Conservation (phyloP, 805 yeast genomes). For the Lipomyces orientalis region DNA sequence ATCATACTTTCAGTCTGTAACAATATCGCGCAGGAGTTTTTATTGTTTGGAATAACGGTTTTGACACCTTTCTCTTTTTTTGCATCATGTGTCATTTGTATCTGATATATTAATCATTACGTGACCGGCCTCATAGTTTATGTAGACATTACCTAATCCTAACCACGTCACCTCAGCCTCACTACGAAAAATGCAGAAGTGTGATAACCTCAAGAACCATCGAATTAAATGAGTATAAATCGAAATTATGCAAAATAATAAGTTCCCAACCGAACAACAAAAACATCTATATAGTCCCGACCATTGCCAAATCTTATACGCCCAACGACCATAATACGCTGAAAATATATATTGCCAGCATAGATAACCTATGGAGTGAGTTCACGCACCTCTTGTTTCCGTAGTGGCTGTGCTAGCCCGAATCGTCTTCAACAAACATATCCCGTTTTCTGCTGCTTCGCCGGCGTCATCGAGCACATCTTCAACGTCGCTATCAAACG, state of each 20-base stretch:
- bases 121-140: too few species aligned
- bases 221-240: too few species aligned
- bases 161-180: too few species aligned
- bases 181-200: too few species aligned
- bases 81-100: neutral
- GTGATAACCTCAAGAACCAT: too few species aligned
- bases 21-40: neutral
- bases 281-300: too few species aligned
- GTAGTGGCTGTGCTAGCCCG: neutral
- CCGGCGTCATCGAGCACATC: neutral
- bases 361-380: neutral
- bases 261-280: too few species aligned
- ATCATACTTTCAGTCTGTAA: neutral
- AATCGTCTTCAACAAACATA: neutral
- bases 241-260: too few species aligned
- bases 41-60: neutral
- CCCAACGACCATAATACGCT: neutral
- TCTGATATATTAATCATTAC: too few species aligned
- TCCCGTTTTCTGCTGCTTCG: slow-evolving; percentile 20
- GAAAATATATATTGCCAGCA: neutral
- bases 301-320: neutral
- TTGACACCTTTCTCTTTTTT: neutral
- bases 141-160: too few species aligned
- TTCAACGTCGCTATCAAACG: neutral
- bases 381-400: neutral